These are phyloP conservation scores for Fusarium proliferatum DNA, from an alignment of 2,329 filamentous ascomycete genomes.

Conservation along the genomic window DNA sequence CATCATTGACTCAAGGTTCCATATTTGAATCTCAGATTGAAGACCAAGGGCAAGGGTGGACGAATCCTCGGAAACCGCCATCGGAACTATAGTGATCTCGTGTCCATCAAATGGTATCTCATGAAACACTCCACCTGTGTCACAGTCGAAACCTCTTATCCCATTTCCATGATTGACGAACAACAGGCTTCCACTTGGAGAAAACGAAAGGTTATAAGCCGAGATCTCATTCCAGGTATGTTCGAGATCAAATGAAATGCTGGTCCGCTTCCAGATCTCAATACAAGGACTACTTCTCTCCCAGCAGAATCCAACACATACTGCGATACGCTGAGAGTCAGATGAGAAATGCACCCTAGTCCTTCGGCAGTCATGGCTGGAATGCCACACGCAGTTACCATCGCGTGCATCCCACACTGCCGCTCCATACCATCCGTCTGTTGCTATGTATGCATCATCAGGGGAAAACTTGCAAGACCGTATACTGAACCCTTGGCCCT, in stretches of 20 bases:
- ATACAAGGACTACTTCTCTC: not conserved
- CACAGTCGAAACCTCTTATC: not conserved
- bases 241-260: not conserved
- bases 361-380: too few relatives aligned
- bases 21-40: rapidly evolving
- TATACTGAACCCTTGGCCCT: rapidly evolving
- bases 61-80: not conserved
- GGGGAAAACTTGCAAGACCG: not conserved
- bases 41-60: not conserved
- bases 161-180: rapidly evolving
- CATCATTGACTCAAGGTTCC: not conserved
- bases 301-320: not conserved
- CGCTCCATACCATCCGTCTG: not conserved
- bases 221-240: rapidly evolving
- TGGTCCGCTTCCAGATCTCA: not conserved
- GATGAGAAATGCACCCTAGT: not conserved
- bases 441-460: not conserved
- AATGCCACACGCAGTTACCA: not conserved
- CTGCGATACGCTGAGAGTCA: not conserved
- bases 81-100: not conserved
- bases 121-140: not conserved
- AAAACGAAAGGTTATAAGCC: not conserved
- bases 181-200: not conserved
- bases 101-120: not conserved
- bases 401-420: not conserved